phyloP scores from a whole-genome alignment of 345 rosid genomes.

The Moricandia arvensis region DNA sequence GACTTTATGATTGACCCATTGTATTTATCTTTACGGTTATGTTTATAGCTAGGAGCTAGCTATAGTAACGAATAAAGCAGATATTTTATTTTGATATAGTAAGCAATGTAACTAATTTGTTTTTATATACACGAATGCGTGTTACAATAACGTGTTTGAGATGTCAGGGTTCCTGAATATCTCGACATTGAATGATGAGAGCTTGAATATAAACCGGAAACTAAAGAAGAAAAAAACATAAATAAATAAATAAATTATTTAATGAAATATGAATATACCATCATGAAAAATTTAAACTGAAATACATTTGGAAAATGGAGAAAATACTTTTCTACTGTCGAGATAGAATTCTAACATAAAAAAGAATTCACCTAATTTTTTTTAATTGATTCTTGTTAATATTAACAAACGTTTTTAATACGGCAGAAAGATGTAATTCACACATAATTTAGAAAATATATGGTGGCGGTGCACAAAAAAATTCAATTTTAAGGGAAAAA shows the following conservation, averaged over 20 bases:
- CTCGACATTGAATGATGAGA: not conserved
- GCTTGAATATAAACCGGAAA: not conserved
- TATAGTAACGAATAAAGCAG: not conserved
- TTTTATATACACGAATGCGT: not conserved
- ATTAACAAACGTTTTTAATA: not conserved
- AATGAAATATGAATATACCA: not conserved
- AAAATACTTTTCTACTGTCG: not conserved
- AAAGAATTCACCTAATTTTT: not conserved
- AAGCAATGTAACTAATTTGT: not conserved
- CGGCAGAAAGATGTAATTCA: not conserved
- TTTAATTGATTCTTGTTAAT: not conserved
- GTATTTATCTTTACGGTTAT: not conserved
- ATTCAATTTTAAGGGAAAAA: not conserved
- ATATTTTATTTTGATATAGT: no score
- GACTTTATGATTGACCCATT: not conserved
- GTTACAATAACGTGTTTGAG: not conserved
- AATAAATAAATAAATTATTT: not conserved
- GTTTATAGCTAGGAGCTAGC: not conserved
- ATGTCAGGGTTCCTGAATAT: not conserved
- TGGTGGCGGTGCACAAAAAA: not conserved
- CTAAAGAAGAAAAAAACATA: not conserved
- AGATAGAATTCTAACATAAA: not conserved
- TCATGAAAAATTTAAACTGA: not conserved
- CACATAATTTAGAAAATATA: not conserved
- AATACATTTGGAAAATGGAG: not conserved